These are phyloP conservation scores for Ganoderma leucocontextum DNA, from an alignment of 1,284 basidiomycete species.

Conservation along the genomic window DNA sequence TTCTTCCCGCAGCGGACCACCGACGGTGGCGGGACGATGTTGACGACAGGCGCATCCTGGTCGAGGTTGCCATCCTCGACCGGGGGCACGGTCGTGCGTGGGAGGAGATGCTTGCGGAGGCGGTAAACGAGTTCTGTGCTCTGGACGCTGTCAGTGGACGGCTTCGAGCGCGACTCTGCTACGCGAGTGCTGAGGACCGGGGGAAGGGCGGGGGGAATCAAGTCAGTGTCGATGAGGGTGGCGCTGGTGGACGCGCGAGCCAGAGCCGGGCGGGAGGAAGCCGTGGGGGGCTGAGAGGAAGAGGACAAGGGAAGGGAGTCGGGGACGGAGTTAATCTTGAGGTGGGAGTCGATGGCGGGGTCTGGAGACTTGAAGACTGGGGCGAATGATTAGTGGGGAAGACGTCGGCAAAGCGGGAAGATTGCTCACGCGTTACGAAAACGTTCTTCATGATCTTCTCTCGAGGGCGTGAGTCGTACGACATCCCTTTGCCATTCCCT, in stretches of 20 bases:
- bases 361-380: background rate
- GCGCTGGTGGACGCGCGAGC: background rate
- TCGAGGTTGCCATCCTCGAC: constrained; percentile 4
- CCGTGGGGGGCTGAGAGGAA: background rate
- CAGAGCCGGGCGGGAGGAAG: background rate
- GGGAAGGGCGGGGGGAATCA: background rate
- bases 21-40: background rate
- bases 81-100: background rate
- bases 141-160: background rate
- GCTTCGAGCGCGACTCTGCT: background rate
- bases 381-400: background rate
- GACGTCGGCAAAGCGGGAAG: background rate
- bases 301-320: background rate
- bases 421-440: background rate
- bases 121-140: background rate
- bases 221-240: background rate
- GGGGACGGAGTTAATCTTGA: background rate
- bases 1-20: background rate
- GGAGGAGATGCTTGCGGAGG: background rate
- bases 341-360: background rate
- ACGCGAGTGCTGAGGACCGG: background rate
- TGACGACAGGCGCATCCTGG: background rate
- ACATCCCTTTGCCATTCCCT: background rate
- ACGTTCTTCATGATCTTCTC: background rate
- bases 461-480: background rate